Evolutionary conservation across 2,329 filamentous ascomycete genomes (phyloP), one percentile per base, ranked within the genome.

Genomic region (Fusarium algeriense): DNA sequence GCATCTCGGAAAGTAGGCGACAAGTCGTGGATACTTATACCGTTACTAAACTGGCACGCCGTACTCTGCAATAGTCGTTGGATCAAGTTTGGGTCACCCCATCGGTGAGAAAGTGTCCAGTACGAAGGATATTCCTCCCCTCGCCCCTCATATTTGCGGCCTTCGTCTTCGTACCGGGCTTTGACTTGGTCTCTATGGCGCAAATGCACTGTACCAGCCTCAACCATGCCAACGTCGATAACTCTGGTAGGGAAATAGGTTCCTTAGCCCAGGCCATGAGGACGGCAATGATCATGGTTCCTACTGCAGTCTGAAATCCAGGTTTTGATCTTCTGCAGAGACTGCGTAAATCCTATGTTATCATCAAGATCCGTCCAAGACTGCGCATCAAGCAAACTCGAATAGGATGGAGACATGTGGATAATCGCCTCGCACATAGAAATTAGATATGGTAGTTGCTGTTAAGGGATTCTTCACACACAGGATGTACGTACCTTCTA

Each of bases 251-350:
- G 40, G 12, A 41, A 41, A 20, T 41, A 23, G 2, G 8, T 41
- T 7, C n/a, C n/a, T 9, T 1, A 7, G 14, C 1, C 3, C 7
- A 5, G 20, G n/a, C 40, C n/a, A 5, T 6, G n/a, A 5, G n/a
- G 9, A 20, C 20, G 12, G 9, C n/a, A 41, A 20, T 10, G 9
- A 9, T 23, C n/a, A 23, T 41, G 40, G 9, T 30, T 5, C n/a
- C 12, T 15, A 12, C 12, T 23, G 20, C 40, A 41, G 5, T 19
- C 5, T 14, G n/a, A 23, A 15, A 41, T n/a, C n/a, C 38, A 41
- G 12, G n/a, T 5, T 23, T 41, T 8, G 13, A 41, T 7, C n/a
- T 41, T n/a, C 13, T 9, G n/a, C 8, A 15, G 38, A 20, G n/a
- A 23, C 20, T 2, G 8, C 2, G 19, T 41, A 2, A 7, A 7